A percentile compares a stretch with the other conserved stretches of the same genome.
phyloP scores from a whole-genome alignment of 495 filamentous ascomycete genomes.

The Penicillium verhagenii region DNA sequence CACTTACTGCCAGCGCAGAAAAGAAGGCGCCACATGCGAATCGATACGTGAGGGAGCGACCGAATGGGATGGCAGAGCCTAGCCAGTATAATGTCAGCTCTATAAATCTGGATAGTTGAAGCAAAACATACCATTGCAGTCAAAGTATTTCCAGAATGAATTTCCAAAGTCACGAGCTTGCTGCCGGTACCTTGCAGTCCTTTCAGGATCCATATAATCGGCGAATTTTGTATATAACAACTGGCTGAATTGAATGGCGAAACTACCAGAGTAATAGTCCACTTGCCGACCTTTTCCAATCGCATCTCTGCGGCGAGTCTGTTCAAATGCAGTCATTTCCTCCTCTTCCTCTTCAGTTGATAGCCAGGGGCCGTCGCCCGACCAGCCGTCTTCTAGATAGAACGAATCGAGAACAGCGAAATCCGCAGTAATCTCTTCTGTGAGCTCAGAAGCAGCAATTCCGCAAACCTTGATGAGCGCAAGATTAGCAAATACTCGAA shows the following conservation, averaged over 20 bases:
- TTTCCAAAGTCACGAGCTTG: slow-evolving; percentile 60
- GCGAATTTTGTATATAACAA: slow-evolving; percentile 17
- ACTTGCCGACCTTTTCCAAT: slow-evolving; percentile 18
- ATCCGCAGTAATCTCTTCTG: slow-evolving; percentile 12
- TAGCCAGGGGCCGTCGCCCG: slow-evolving; percentile 67
- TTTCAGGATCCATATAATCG: slow-evolving; percentile 16
- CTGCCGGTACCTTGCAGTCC: slow-evolving; percentile 61
- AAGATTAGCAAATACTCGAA: slow-evolving; percentile 24
- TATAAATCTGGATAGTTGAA: not conserved
- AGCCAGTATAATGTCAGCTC: not conserved
- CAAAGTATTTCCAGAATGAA: slow-evolving; percentile 66
- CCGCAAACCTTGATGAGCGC: slow-evolving; percentile 15
- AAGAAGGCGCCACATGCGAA: slow-evolving; percentile 77
- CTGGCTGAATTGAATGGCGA: slow-evolving; percentile 27
- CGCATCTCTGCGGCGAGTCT: slow-evolving; percentile 2
- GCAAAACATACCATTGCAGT: slow-evolving; percentile 9
- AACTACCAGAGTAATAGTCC: slow-evolving; percentile 28
- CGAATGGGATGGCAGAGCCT: slow-evolving; percentile 58
- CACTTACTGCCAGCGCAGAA: slow-evolving; percentile 66
- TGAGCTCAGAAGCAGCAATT: slow-evolving; percentile 6
- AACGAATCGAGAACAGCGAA: slow-evolving; percentile 19
- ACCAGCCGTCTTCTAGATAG: slow-evolving; percentile 65
- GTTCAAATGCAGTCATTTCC: slow-evolving; percentile 16
- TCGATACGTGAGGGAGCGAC: slow-evolving; percentile 69
- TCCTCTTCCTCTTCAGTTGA: slow-evolving; percentile 9